phyloP scores from a whole-genome alignment of 345 rosid species.

The Citrus trifoliata region DNA sequence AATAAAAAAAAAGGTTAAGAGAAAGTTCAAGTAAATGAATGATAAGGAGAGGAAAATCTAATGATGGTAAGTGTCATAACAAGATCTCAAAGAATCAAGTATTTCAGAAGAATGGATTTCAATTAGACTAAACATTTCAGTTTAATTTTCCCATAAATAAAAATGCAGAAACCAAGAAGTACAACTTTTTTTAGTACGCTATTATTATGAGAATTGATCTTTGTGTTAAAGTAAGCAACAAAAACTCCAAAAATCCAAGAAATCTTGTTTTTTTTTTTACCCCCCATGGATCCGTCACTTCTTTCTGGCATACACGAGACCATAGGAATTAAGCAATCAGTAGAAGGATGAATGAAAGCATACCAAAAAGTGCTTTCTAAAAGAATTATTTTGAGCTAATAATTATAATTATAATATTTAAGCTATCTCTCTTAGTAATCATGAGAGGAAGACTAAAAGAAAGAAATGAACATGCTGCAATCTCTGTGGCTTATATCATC shows the following conservation, averaged over 20 bases:
- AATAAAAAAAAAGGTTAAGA: background rate
- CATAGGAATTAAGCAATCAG: background rate
- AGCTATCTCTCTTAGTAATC: background rate
- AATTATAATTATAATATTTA: background rate
- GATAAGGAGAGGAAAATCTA: conserved; percentile 1
- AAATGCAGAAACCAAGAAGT: background rate
- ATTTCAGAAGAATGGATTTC: background rate
- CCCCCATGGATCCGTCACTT: background rate
- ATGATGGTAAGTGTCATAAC: background rate
- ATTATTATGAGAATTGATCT: background rate
- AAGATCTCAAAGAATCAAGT: background rate
- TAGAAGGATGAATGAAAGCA: background rate
- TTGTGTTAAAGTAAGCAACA: background rate
- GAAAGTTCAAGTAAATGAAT: background rate
- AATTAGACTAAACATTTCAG: background rate
- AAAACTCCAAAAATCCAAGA: background rate
- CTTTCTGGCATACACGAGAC: background rate
- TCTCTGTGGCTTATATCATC: background rate
- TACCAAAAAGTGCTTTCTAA: background rate
- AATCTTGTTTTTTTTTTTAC: background rate
- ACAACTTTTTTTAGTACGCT: background rate
- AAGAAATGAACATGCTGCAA: background rate
- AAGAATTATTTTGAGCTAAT: background rate
- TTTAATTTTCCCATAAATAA: background rate
- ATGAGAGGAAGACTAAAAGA: background rate